phyloP scores from a whole-genome alignment of 225 moss, liverwort and hornwort genomes.

The Polytrichum commune region DNA sequence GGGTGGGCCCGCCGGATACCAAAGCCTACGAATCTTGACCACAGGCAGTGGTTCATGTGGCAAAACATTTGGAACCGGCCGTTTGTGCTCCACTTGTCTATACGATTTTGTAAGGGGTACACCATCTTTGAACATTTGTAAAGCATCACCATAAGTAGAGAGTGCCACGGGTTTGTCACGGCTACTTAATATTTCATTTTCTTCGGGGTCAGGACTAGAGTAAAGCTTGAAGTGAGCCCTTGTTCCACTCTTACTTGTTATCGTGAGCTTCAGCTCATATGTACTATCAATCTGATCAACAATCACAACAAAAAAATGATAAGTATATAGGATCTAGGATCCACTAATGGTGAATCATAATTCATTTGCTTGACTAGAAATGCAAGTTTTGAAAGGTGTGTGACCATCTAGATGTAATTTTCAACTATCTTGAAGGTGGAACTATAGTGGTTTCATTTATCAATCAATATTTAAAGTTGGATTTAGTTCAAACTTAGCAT shows the following conservation, averaged over 20 bases:
- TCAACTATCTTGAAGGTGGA: no score
- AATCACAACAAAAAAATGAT: neutral
- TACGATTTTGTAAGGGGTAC: slow-evolving; percentile 15
- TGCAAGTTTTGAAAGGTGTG: no score
- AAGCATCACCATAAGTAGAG: slow-evolving; percentile 52
- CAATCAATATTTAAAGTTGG: no score
- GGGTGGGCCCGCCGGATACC: slow-evolving; percentile 33
- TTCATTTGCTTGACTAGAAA: no score
- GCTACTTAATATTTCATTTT: slow-evolving; percentile 24
- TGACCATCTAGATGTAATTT: no score
- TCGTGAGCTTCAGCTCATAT: slow-evolving; percentile 39
- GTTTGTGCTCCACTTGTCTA: slow-evolving; percentile 9
- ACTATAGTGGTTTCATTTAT: no score
- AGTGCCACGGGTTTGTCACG: slow-evolving; percentile 24
- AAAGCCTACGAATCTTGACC: slow-evolving; percentile 31
- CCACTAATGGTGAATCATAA: no score
- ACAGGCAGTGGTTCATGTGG: slow-evolving; percentile 12
- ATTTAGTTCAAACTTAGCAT: no score
- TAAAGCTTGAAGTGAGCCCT: slow-evolving; percentile 64
- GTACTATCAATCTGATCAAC: slow-evolving; percentile 40
- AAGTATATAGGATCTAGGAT: no score
- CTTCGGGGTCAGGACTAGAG: slow-evolving; percentile 43
- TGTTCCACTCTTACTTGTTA: slow-evolving; percentile 68
- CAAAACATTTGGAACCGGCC: rapidly evolving
- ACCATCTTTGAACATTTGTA: slow-evolving; percentile 59